Evolutionary conservation across 2,329 filamentous ascomycete genomes (phyloP).

Genomic region (Claviceps sp.): DNA sequence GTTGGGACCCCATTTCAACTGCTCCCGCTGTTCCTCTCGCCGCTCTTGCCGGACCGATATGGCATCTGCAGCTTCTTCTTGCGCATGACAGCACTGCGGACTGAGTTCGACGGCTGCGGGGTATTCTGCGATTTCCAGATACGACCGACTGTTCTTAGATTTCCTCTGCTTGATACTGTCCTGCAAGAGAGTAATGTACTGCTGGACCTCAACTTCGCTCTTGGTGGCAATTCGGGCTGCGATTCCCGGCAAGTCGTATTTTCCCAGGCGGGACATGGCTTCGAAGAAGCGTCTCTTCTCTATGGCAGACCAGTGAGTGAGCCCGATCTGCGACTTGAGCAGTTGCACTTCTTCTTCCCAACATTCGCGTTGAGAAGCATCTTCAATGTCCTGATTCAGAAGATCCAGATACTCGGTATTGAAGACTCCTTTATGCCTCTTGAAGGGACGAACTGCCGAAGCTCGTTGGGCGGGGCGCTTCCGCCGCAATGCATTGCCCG

Average conservation of each 20-base stretch:
- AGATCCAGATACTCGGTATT: constrained; percentile 35
- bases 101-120: constrained; percentile 63
- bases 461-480: constrained; percentile 18
- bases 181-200: constrained; percentile 53
- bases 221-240: constrained; percentile 55
- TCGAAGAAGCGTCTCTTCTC: constrained; percentile 65
- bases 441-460: constrained; percentile 23
- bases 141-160: constrained; percentile 16
- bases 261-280: constrained; percentile 49
- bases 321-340: constrained; percentile 47
- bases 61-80: constrained; percentile 57
- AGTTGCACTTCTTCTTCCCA: constrained; percentile 19
- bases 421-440: constrained; percentile 29
- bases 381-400: constrained; percentile 45
- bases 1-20: constrained; percentile 42
- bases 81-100: constrained; percentile 45
- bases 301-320: constrained; percentile 51
- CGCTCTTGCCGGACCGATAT: constrained; percentile 51
- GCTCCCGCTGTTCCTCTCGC: constrained; percentile 47
- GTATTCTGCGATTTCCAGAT: constrained; percentile 39
- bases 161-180: constrained; percentile 30
- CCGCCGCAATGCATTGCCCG: constrained; percentile 9
- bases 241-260: constrained; percentile 47
- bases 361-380: constrained; percentile 28
- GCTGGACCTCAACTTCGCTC: constrained; percentile 56